Base-by-base conservation (phyloP, 805 yeast genomes). In the Yarrowia sp. region DNA sequence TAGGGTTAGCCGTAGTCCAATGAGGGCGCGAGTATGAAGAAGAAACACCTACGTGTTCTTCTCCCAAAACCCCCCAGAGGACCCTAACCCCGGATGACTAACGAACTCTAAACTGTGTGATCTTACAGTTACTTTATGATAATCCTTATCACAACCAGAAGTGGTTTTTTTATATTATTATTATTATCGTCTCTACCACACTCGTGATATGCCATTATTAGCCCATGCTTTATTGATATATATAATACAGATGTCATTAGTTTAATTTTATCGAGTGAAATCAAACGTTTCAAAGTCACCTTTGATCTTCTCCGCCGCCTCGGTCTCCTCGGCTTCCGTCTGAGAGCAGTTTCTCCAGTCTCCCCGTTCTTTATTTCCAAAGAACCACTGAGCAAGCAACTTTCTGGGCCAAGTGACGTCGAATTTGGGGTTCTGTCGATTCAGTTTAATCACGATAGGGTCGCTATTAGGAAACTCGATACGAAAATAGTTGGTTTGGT, bases 361-460 rank as follows among this genome's bases (percentile, higher is more conserved):
- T 67, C 92, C 79, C 26, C 77, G 67, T 62, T 85, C 85, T 2
- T 88, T 86, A 16, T 83, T 77, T 48, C 80, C 83, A 58, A 92
- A 71, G 2, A 87, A 74, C 43, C 56, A 58, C 67, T 80, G 79
- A 0, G 97, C 92, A 30, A 90, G 70, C 0, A 89, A 92, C 70
- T 91, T 81, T 72, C 98, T 79, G 1, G 96, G 96, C 70, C 92
- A 89, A 69, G 90, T 96, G 14, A 90, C 75, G 73, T 92, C 97
- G 9, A 91, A 75, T 12, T 80, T 68, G 62, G 63, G 63, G 41
- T 58, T 62, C 59, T 24, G 61, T 44, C 21, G 62, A 36, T 6
- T 52, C 22, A 36, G 70, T 48, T 21, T 67, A 59, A 67, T 65
- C 40, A 62, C 64, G 16, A 67, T 67, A 43, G 43, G 35, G 35